These are phyloP conservation scores for Termitomyces sp. DNA, from an alignment of 768 basidiomycete species.

Conservation along the genomic window DNA sequence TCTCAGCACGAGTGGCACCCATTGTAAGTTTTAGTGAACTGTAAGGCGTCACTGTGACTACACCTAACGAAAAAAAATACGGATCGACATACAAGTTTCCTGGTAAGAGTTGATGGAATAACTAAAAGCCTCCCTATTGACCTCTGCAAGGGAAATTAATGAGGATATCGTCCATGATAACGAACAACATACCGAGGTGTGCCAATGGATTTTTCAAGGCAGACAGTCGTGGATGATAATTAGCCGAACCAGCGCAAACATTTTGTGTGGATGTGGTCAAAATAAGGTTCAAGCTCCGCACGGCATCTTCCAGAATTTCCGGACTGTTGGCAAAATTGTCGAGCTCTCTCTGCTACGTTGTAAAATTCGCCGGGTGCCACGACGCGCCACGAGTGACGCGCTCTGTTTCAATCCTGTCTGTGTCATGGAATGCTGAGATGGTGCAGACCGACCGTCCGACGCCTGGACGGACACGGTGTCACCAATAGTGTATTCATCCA, in stretches of 20 bases:
- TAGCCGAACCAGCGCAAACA: constrained; percentile 12
- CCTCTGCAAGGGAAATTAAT: constrained; percentile 36
- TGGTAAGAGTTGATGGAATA: constrained; percentile 22
- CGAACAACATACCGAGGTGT: constrained; percentile 54
- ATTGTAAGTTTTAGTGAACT: constrained; percentile 50
- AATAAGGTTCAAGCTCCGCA: constrained; percentile 30
- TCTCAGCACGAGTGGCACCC: constrained; percentile 90
- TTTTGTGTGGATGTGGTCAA: constrained; percentile 32
- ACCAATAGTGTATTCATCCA: constrained; percentile 3
- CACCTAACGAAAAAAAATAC: neutral
- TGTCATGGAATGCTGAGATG: constrained; percentile 87
- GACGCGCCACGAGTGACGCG: constrained; percentile 16
- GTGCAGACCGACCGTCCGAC: constrained; percentile 50
- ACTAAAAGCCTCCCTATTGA: constrained; percentile 87
- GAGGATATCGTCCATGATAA: neutral
- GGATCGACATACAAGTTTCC: constrained; percentile 12
- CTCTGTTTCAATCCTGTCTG: constrained; percentile 20
- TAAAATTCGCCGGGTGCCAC: constrained; percentile 8
- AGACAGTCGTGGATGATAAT: constrained; percentile 33
- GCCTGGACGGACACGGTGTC: constrained; percentile 33
- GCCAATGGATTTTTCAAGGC: constrained; percentile 98
- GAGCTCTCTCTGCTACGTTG: neutral
- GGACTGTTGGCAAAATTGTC: neutral
- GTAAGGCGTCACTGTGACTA: neutral
- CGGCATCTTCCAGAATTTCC: constrained; percentile 19